Conservation (phyloP, 495 filamentous ascomycete species). For the Neurospora sp. region DNA sequence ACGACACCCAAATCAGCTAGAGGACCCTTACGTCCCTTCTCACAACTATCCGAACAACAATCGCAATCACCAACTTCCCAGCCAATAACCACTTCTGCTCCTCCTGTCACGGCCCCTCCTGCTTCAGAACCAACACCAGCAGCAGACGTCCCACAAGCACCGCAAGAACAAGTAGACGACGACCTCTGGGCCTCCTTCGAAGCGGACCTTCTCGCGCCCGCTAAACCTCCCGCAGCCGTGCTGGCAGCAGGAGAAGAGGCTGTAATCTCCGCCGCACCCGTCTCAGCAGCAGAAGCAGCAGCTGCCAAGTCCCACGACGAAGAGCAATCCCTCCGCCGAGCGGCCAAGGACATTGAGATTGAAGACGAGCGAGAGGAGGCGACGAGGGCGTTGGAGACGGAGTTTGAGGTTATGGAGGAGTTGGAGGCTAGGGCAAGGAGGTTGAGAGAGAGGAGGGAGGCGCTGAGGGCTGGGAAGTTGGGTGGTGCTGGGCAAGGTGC, state of each 20-base stretch:
- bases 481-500: constrained; percentile 12
- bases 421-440: constrained; percentile 70
- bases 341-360: constrained; percentile 44
- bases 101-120: not conserved
- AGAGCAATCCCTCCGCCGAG: constrained; percentile 47
- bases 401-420: constrained; percentile 92
- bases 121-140: not conserved
- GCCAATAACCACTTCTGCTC: constrained; percentile 9
- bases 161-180: constrained; percentile 47
- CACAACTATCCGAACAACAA: not conserved
- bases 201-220: constrained; percentile 56
- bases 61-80: not conserved
- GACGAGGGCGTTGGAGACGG: constrained; percentile 65
- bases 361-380: constrained; percentile 82
- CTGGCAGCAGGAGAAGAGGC: constrained; percentile 24
- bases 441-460: constrained; percentile 60
- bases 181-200: constrained; percentile 89
- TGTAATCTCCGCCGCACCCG: constrained; percentile 60
- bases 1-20: constrained; percentile 16
- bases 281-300: constrained; percentile 58
- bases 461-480: constrained; percentile 35
- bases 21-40: not conserved
- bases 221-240: constrained; percentile 16
- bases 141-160: constrained; percentile 6
- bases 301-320: constrained; percentile 57